These are phyloP conservation scores for Torulaspora quercuum DNA, from an alignment of 805 yeast species.

Conservation along the genomic window DNA sequence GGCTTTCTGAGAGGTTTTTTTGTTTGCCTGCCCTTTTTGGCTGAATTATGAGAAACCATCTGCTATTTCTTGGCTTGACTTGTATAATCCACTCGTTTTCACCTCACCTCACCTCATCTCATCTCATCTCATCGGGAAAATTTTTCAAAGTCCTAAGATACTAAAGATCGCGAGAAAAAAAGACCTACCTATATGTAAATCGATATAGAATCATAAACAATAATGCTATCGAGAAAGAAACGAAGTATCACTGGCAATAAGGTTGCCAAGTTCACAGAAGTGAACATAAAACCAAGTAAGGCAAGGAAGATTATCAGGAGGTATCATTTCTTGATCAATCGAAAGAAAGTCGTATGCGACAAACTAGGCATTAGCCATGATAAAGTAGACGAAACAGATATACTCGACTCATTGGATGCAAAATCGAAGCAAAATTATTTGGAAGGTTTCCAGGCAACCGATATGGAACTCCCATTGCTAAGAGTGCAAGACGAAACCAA, in stretches of 20 bases:
- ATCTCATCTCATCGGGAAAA: conserved; percentile 25
- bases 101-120: conserved; percentile 12
- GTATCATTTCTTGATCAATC: conserved; percentile 67
- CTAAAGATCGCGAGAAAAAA: too few relatives aligned
- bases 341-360: conserved; percentile 42
- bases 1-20: conserved; percentile 1
- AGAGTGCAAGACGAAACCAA: conserved; percentile 10
- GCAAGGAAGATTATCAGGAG: conserved; percentile 75
- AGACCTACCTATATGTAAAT: too few relatives aligned
- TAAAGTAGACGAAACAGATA: conserved; percentile 11
- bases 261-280: conserved; percentile 30
- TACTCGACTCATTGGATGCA: conserved; percentile 4
- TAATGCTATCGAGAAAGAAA: conserved; percentile 29
- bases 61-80: conserved; percentile 9
- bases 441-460: conserved; percentile 6
- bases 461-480: conserved; percentile 17
- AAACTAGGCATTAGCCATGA: conserved; percentile 27
- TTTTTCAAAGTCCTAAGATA: too few relatives aligned
- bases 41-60: background rate
- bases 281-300: conserved; percentile 57
- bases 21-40: conserved; percentile 1
- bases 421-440: background rate
- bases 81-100: background rate
- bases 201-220: background rate
- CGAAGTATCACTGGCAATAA: conserved; percentile 38